These are phyloP conservation scores for Cornus suecica DNA, from an alignment of 148 eudicot species.

Conservation along the genomic window DNA sequence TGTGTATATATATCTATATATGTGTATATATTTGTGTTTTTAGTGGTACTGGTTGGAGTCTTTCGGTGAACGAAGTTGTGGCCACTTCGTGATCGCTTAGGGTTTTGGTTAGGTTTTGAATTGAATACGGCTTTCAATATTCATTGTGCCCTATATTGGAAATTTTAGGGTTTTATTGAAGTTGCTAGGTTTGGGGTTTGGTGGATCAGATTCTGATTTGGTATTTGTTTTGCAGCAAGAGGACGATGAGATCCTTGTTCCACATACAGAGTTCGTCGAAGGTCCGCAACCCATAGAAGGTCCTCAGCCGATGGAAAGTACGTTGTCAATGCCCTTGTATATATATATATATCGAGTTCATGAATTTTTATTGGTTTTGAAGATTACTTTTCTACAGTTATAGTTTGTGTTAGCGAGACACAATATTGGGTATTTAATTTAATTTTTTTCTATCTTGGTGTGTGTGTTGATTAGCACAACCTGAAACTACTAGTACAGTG, in stretches of 20 bases:
- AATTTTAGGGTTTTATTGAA: conserved; percentile 13
- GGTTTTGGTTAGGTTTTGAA: conserved; percentile 26
- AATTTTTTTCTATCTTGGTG: conserved; percentile 5
- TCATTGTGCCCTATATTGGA: conserved; percentile 1
- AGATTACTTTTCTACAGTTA: neutral
- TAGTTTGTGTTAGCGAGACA: neutral
- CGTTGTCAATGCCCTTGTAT: neutral
- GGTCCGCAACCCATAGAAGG: conserved; percentile 32
- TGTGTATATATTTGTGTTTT: neutral
- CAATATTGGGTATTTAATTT: neutral
- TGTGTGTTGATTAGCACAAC: conserved; percentile 33
- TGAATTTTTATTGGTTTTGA: neutral
- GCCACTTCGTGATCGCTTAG: conserved; percentile 28
- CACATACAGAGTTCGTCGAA: conserved; percentile 49
- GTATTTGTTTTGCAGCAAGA: conserved; percentile 50
- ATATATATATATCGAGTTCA: neutral
- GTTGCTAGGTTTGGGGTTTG: conserved; percentile 26
- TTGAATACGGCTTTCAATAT: neutral
- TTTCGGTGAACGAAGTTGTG: neutral
- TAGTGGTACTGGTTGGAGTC: neutral
- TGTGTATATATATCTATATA: neutral
- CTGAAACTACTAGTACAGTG: conserved; percentile 44
- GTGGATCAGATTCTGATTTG: conserved; percentile 37
- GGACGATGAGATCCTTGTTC: conserved; percentile 85
- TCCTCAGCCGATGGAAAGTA: conserved; percentile 76